Conservation (phyloP, 768 basidiomycete species). For the Nevesoporus exiguus region DNA sequence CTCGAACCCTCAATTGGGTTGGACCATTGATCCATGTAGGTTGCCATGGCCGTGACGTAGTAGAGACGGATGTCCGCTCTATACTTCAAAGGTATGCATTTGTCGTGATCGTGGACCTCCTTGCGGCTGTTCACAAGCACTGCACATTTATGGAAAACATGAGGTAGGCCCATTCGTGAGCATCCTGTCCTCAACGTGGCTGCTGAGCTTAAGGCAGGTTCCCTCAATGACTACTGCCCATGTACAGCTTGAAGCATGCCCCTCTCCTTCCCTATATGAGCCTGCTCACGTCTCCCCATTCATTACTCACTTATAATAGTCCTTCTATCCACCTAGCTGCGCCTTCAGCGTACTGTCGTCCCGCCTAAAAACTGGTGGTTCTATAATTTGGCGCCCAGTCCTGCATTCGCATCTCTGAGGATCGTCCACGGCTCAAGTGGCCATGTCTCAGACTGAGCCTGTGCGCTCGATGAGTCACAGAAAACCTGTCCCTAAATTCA, state of each 20-base stretch:
- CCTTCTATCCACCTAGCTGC: constrained; percentile 26
- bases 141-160: constrained; percentile 35
- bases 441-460: constrained; percentile 30
- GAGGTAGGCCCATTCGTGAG: constrained; percentile 34
- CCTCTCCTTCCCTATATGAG: constrained; percentile 31
- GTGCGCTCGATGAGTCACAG: constrained; percentile 54
- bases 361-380: constrained; percentile 12
- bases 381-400: constrained; percentile 10
- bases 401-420: constrained; percentile 6
- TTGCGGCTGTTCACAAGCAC: constrained; percentile 32
- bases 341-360: constrained; percentile 17
- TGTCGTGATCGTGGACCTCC: constrained; percentile 34
- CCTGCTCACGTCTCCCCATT: constrained; percentile 22
- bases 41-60: constrained; percentile 29
- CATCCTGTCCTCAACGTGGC: constrained; percentile 34
- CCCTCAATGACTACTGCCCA: constrained; percentile 31
- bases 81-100: constrained; percentile 25
- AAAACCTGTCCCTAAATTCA: constrained; percentile 66
- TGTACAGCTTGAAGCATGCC: constrained; percentile 32
- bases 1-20: constrained; percentile 2
- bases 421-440: constrained; percentile 3
- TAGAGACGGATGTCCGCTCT: constrained; percentile 20
- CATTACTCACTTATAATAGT: constrained; percentile 28
- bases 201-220: constrained; percentile 33
- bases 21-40: constrained; percentile 8